Evolutionary conservation across 495 filamentous ascomycete species (phyloP).

Genomic region (Penicillium pulvis): DNA sequence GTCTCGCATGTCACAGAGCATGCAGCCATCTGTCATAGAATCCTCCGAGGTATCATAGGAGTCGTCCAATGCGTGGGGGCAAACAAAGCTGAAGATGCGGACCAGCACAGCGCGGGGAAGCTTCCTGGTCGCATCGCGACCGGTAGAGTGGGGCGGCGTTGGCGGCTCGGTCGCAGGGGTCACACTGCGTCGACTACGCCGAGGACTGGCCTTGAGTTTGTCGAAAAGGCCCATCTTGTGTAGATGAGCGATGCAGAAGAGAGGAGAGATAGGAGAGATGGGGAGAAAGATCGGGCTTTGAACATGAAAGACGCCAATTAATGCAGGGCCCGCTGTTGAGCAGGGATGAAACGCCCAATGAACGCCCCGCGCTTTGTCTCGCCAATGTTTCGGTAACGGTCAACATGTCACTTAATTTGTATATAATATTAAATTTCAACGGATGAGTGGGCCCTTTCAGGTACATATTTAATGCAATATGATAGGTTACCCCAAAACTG

Average conservation of each 20-base stretch:
- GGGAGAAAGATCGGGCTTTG: neutral
- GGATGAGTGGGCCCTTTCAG: neutral
- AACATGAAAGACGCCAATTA: conserved; percentile 5
- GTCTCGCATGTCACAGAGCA: conserved; percentile 94
- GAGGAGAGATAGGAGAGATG: neutral
- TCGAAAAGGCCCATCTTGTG: conserved; percentile 42
- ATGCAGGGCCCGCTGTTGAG: conserved; percentile 18
- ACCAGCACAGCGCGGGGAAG: conserved; percentile 67
- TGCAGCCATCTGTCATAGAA: conserved; percentile 82
- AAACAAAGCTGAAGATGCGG: conserved; percentile 77
- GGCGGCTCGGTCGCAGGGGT: conserved; percentile 25
- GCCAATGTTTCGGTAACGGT: neutral
- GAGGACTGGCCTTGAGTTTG: conserved; percentile 37
- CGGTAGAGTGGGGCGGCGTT: conserved; percentile 26
- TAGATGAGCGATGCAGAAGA: conserved; percentile 4
- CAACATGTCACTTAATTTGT: neutral
- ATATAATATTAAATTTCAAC: neutral
- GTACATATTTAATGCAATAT: neutral
- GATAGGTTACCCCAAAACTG: neutral
- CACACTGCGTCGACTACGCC: conserved; percentile 32
- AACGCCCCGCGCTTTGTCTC: conserved; percentile 2
- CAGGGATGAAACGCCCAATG: conserved; percentile 28
- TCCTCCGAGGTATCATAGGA: conserved; percentile 81
- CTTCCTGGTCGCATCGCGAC: conserved; percentile 47
- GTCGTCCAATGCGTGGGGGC: conserved; percentile 77